These are phyloP conservation scores for Solanum ossicruentum DNA, from an alignment of 257 asterid genomes.

Conservation along the genomic window DNA sequence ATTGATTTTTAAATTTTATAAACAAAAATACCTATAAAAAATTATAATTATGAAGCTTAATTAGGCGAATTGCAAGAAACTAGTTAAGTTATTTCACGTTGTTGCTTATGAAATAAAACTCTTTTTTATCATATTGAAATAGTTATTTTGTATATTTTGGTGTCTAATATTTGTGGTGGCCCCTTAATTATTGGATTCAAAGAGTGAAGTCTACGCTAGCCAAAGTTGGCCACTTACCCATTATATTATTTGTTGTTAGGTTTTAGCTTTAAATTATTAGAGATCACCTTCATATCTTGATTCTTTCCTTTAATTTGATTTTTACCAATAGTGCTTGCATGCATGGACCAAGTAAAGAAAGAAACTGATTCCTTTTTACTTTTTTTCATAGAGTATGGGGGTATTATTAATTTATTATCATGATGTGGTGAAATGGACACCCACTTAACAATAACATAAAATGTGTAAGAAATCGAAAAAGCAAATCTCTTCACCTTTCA, in stretches of 20 bases:
- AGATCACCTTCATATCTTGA: background rate
- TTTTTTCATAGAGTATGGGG: background rate
- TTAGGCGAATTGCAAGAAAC: too few relatives aligned
- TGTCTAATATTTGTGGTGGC: background rate
- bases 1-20: too few relatives aligned
- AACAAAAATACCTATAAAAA: too few relatives aligned
- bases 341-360: background rate
- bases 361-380: background rate
- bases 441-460: background rate
- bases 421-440: background rate
- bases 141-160: background rate
- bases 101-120: too few relatives aligned
- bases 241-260: background rate
- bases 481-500: background rate
- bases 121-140: background rate
- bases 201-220: slow-evolving; percentile 3
- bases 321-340: background rate
- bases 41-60: too few relatives aligned
- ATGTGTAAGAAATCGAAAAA: background rate
- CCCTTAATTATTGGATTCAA: background rate
- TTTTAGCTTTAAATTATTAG: background rate
- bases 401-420: background rate
- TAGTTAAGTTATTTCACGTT: too few relatives aligned
- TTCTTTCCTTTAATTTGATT: background rate
- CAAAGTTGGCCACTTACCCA: background rate